phyloP scores from a whole-genome alignment of 768 basidiomycete genomes.

The Rhodosporidiobolus odoratus region DNA sequence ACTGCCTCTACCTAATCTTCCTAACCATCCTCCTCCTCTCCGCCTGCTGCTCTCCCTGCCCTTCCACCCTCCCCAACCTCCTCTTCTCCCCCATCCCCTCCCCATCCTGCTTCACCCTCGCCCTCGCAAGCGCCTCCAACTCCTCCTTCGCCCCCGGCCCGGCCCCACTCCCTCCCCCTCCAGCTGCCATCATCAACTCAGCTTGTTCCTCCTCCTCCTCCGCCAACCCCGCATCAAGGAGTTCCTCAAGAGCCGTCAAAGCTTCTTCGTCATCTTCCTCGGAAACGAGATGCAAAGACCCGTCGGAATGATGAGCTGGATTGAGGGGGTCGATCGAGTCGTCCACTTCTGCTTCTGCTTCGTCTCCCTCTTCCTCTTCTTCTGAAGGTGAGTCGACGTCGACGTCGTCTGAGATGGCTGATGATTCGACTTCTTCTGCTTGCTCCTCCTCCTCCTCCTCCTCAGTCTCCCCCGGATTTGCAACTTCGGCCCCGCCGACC shows the following conservation, averaged over 20 bases:
- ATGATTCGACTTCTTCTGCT: background rate
- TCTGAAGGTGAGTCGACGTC: no score
- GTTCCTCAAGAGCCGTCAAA: background rate
- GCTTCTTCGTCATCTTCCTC: constrained; percentile 1
- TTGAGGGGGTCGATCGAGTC: background rate
- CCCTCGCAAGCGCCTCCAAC: constrained; percentile 10
- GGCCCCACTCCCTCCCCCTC: constrained; percentile 4
- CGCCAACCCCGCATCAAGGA: background rate
- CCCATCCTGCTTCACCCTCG: background rate
- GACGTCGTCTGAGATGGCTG: background rate
- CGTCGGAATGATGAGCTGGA: background rate
- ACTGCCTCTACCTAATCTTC: background rate
- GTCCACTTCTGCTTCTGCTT: background rate
- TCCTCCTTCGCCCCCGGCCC: no score
- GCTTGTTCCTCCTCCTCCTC: background rate
- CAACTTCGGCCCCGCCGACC: no score
- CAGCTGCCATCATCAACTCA: background rate
- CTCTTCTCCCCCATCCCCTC: background rate
- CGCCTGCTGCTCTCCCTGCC: background rate
- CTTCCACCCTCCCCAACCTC: background rate
- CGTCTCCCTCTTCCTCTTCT: constrained; percentile 11
- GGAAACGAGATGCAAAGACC: background rate
- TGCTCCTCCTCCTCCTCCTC: background rate
- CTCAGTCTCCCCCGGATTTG: background rate
- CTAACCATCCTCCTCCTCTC: background rate